Conservation (phyloP, 2,329 filamentous ascomycete species). For the Dactylellina haptotyla region DNA sequence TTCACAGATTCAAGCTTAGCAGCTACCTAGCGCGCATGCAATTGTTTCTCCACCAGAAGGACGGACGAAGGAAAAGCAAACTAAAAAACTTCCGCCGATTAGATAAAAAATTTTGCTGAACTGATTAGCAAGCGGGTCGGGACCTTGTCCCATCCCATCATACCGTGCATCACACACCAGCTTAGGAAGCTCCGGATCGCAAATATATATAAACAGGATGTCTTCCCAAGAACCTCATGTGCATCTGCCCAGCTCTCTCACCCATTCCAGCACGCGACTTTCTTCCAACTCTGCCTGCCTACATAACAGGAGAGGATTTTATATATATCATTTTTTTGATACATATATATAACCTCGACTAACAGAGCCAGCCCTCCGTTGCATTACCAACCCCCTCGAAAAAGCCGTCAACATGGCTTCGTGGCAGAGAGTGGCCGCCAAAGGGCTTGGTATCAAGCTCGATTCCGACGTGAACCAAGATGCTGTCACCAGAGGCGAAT, state of each 20-base stretch:
- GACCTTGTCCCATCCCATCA: background rate
- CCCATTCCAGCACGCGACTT: constrained; percentile 29
- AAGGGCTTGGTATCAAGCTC: constrained; percentile 53
- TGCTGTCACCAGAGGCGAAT: constrained; percentile 45
- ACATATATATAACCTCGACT: background rate
- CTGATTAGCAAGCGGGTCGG: constrained; percentile 17
- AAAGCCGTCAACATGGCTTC: constrained; percentile 27
- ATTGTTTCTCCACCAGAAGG: background rate
- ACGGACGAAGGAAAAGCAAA: background rate
- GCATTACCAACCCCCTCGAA: constrained; percentile 1
- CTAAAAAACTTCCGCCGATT: background rate
- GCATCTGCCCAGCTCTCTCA: background rate
- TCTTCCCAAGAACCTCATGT: constrained; percentile 14
- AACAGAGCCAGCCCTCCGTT: no score
- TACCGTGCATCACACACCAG: background rate
- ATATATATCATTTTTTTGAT: background rate
- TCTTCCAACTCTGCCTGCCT: background rate
- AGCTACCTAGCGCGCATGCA: background rate
- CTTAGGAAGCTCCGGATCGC: constrained; percentile 10
- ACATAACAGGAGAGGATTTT: background rate
- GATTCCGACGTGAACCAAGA: constrained; percentile 30
- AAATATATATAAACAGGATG: constrained; percentile 26
- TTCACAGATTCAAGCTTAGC: background rate
- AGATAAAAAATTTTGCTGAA: background rate
- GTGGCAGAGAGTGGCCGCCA: constrained; percentile 40